A percentile compares a stretch with the other conserved stretches of the same genome.
phyloP scores from a whole-genome alignment of 306 rosid genomes.

The Vachellia pachyceras region DNA sequence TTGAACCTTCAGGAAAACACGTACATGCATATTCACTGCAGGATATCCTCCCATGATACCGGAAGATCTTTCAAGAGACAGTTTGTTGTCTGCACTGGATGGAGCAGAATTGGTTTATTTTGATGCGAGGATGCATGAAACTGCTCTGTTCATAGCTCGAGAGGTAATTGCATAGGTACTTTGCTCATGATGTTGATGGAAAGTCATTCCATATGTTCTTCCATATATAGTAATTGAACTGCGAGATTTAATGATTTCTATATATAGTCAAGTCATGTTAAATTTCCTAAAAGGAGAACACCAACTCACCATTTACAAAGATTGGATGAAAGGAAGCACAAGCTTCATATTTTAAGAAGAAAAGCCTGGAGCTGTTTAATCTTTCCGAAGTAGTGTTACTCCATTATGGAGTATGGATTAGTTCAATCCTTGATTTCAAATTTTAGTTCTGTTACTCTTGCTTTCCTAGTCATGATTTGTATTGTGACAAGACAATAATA shows the following conservation, averaged over 20 bases:
- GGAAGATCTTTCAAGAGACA: conserved; percentile 60
- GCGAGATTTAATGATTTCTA: neutral
- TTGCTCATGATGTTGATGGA: conserved; percentile 9
- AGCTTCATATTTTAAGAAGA: conserved; percentile 14
- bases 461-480: neutral
- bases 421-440: neutral
- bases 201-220: neutral
- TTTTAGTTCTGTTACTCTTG: neutral
- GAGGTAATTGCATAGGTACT: conserved; percentile 61
- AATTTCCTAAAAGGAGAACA: conserved; percentile 16
- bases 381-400: neutral
- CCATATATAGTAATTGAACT: neutral
- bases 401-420: neutral
- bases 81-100: conserved; percentile 66
- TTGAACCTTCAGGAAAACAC: conserved; percentile 75
- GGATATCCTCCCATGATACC: conserved; percentile 86
- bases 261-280: conserved; percentile 27
- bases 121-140: conserved; percentile 74
- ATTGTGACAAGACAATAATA: neutral
- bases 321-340: neutral
- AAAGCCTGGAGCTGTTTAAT: conserved; percentile 13
- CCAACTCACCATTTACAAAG: neutral
- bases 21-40: conserved; percentile 85
- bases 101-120: conserved; percentile 77
- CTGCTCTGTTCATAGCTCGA: conserved; percentile 78